Base-by-base conservation (phyloP, 192 early-diverging fungal genomes). In the Dissophora ornata region DNA sequence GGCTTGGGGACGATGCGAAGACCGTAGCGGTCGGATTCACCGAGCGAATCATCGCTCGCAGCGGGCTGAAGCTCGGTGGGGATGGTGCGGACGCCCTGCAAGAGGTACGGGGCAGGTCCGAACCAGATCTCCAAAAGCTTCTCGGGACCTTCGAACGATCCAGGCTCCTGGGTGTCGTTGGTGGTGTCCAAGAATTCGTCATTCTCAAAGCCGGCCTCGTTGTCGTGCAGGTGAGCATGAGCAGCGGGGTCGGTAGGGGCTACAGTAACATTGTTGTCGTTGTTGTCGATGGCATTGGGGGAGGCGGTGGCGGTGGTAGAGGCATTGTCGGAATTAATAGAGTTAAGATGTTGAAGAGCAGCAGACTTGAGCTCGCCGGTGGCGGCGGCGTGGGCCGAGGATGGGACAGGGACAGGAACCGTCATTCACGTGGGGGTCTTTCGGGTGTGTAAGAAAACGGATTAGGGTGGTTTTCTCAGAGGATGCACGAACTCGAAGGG, bases 41-140 rank as follows among this genome's bases (percentile, higher is more conserved):
- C 67, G 15, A 65, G 38, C 51, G 66, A 32, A 45, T 87, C 80
- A 11, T 75, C 71, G 40, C 75, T 73, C n/a, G 56, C 81, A 21
- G 58, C 22, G 22, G 67, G 16, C 36, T 65, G 80, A 24, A 62
- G 60, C 22, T 62, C 67, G 21, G 30, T 9, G 50, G 59, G 71
- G 28, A 71, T 54, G 51, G 67, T 67, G 18, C 54, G 82, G 57
- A 65, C 69, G 41, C 60, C 61, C 36, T 71, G 79, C 49, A 71
- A 44, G 26, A 62, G 65, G 42, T 79, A 82, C 44, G 83, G 79
- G 46, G 82, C 80, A 55, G 88, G 85, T 26, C 84, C 68, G 81
- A 99, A 99, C 97, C 96, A 99, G 67, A 99, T 90, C 78, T 99
- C 97, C 67, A 99, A 81, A 32, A 99, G 88, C 82, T 99, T 99